These are phyloP conservation scores for Metschnikowia matae DNA, from an alignment of 805 yeast species.

Conservation along the genomic window DNA sequence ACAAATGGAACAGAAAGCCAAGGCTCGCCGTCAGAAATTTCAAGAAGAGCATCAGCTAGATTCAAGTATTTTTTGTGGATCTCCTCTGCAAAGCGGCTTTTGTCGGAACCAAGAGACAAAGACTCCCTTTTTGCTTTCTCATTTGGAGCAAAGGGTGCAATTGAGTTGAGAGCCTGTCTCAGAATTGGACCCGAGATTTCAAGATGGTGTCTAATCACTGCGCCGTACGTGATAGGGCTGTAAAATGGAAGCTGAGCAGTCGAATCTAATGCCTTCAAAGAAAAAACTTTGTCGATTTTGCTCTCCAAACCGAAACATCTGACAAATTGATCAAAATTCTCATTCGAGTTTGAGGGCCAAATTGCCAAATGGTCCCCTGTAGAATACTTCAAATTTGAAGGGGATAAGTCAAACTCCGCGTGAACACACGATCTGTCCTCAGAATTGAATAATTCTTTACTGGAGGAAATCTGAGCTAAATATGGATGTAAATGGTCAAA, in stretches of 20 bases:
- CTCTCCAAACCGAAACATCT: slow-evolving; percentile 55
- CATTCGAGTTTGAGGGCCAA: slow-evolving; percentile 87
- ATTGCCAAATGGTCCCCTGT: slow-evolving; percentile 96
- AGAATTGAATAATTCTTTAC: slow-evolving; percentile 70
- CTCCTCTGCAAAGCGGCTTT: slow-evolving; percentile 60
- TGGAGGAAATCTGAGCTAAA: slow-evolving; percentile 57
- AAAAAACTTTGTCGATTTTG: slow-evolving; percentile 53
- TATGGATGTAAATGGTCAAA: slow-evolving; percentile 80
- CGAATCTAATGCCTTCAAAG: slow-evolving; percentile 65
- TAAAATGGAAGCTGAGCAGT: slow-evolving; percentile 64
- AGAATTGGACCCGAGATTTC: slow-evolving; percentile 93
- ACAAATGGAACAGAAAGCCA: slow-evolving; percentile 83
- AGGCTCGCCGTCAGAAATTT: slow-evolving; percentile 56
- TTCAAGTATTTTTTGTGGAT: slow-evolving; percentile 62
- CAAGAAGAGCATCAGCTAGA: slow-evolving; percentile 67
- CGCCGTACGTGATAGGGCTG: slow-evolving; percentile 82
- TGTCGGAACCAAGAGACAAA: slow-evolving; percentile 58
- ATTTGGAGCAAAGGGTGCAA: slow-evolving; percentile 80
- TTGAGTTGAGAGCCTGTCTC: slow-evolving; percentile 71
- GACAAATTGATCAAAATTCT: slow-evolving; percentile 64
- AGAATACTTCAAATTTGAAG: slow-evolving; percentile 71
- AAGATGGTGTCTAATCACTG: slow-evolving; percentile 78
- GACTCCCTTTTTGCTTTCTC: slow-evolving; percentile 49
- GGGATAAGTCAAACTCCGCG: slow-evolving; percentile 78
- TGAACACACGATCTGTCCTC: slow-evolving; percentile 78